Base-by-base conservation (phyloP, 257 asterid genomes). In the Voacanga thouarsii region DNA sequence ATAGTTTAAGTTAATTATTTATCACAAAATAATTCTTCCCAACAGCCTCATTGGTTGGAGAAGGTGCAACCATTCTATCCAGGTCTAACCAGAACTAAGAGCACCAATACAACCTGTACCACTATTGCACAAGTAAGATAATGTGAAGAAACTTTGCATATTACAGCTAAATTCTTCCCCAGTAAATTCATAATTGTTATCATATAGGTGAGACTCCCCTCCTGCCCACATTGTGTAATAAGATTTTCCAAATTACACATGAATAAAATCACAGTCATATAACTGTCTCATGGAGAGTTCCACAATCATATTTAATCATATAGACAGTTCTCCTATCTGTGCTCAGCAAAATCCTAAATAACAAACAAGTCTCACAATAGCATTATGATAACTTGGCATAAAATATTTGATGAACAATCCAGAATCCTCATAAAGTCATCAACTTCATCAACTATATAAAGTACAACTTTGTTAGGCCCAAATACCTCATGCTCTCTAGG, bases 401-500 rank as follows among this genome's bases (percentile, higher is more conserved):
- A 18, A 53, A 15, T 16, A 50, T 6, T 49, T 1, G 59, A 24
- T 19, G 15, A 30, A 55, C 14, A 53, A 37, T 7, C 53, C 1
- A 14, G 33, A 3, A 1, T 5, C 14, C 11, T 5, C 12, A 37
- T 8, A 30, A 39, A 0, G 23, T 14, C 5, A 63, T 47, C n/a
- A 37, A 26, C 11, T n/a, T 74, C 15, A 71, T 41, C 56, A 37
- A 72, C 12, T 33, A 21, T 30, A 24, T 33, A 75, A 79, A 77
- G 21, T 19, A 56, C 19, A 53, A 15, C 16, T 14, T 53, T 53
- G 0, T 53, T 21, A 53, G 16, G 23, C 23, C 59, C 59, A 53
- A 53, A 50, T 77, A 94, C 99, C 97, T 88, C 98, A 96, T 93
- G 89, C 92, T 89, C 84, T 96, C 97, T 0, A 96, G 89, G 5